phyloP scores from a whole-genome alignment of 2,329 filamentous ascomycete genomes.

The Coniella lustricola region DNA sequence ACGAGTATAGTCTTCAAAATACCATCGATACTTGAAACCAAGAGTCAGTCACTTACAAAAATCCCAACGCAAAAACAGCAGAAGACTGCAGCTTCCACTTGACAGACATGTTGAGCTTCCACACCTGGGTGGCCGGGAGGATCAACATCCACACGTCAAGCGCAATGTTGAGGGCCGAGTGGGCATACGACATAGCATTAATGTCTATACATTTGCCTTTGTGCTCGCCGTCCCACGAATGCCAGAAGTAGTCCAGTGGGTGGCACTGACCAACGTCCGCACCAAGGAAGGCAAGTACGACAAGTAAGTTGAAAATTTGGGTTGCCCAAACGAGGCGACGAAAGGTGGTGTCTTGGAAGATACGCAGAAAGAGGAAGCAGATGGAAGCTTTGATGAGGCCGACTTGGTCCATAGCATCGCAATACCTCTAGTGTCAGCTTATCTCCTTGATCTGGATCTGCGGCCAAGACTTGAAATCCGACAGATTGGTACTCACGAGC shows the following conservation, averaged over 20 bases:
- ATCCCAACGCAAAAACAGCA: conserved; percentile 32
- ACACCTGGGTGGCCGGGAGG: conserved; percentile 32
- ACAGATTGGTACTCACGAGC: not conserved
- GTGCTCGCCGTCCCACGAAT: conserved; percentile 25
- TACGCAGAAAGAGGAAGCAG: conserved; percentile 29
- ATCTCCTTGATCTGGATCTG: not conserved
- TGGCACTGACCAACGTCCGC: conserved; percentile 25
- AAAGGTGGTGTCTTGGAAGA: conserved; percentile 25
- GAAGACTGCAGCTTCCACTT: conserved; percentile 32
- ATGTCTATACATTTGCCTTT: conserved; percentile 25
- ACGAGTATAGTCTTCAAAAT: too few relatives aligned
- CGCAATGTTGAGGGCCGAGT: conserved; percentile 33
- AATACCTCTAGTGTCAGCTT: too few relatives aligned
- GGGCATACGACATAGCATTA: conserved; percentile 27
- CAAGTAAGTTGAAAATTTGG: conserved; percentile 24
- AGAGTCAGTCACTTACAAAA: conserved; percentile 5
- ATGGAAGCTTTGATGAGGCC: conserved; percentile 29
- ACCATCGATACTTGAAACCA: too few relatives aligned
- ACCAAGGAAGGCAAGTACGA: conserved; percentile 22
- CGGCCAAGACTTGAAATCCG: not conserved
- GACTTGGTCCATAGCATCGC: too few relatives aligned
- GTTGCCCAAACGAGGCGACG: conserved; percentile 21
- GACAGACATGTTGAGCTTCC: conserved; percentile 30
- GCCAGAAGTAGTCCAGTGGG: conserved; percentile 25
- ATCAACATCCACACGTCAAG: conserved; percentile 33